Conservation (phyloP, 805 yeast genomes). For the Lipomyces japonicus region DNA sequence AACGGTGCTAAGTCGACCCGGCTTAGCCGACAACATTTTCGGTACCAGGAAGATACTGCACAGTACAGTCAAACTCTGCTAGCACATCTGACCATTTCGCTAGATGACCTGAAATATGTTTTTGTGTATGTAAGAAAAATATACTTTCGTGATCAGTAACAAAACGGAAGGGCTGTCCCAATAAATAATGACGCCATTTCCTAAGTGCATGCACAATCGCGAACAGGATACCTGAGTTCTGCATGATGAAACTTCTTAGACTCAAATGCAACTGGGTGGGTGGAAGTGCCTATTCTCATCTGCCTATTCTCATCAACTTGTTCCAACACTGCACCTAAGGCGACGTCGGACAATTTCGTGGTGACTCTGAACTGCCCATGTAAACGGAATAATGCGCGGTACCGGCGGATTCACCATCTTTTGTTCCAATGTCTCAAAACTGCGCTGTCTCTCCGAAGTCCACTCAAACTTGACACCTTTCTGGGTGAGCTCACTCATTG, state of each 20-base stretch:
- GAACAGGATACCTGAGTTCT: slow-evolving; percentile 13
- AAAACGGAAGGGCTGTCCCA: slow-evolving; percentile 2
- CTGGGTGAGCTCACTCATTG: background rate
- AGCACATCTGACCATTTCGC: slow-evolving; percentile 5
- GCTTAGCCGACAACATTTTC: slow-evolving; percentile 11
- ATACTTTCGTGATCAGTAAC: slow-evolving; percentile 6
- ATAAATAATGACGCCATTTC: slow-evolving; percentile 8
- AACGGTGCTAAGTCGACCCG: background rate
- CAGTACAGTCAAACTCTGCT: slow-evolving; percentile 5
- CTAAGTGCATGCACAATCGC: slow-evolving; percentile 13
- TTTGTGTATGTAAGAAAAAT: background rate
- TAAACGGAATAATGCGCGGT: background rate
- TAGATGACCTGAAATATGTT: background rate
- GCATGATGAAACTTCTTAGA: background rate
- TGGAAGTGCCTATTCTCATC: too few relatives aligned
- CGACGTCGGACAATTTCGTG: slow-evolving; percentile 21
- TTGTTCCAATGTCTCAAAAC: background rate
- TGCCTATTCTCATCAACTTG: background rate
- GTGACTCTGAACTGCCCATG: background rate
- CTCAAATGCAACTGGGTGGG: slow-evolving; percentile 7
- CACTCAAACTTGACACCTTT: background rate
- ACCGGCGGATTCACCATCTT: background rate
- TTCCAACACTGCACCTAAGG: slow-evolving; percentile 8
- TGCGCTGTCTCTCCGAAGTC: background rate
- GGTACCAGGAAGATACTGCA: slow-evolving; percentile 8